Percentiles rank a stretch among this genome's conserved stretches.
phyloP scores from a whole-genome alignment of 2,329 filamentous ascomycete genomes.

The Cercospora sojina region DNA sequence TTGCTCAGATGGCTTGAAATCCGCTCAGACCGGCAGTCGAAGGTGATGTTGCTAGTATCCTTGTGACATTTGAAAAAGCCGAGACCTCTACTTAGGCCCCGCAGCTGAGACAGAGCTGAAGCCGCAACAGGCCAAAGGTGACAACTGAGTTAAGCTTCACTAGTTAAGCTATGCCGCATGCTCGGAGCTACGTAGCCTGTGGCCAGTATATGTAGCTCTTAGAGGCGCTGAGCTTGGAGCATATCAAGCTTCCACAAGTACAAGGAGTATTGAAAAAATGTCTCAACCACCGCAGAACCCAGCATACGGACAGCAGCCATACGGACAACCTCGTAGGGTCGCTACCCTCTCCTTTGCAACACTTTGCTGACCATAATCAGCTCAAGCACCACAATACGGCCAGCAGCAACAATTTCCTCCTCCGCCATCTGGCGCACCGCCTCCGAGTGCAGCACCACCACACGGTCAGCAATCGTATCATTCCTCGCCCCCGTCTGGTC shows the following conservation, averaged over 20 bases:
- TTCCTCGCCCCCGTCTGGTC: constrained; percentile 34
- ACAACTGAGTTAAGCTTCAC: not conserved
- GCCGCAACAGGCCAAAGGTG: not conserved
- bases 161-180: not conserved
- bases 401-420: constrained; percentile 33
- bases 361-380: not conserved
- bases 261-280: not conserved
- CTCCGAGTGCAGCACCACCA: constrained; percentile 28
- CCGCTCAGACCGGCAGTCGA: not conserved
- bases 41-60: not conserved
- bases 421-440: constrained; percentile 28
- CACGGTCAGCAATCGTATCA: not conserved
- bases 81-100: not conserved
- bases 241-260: not conserved
- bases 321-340: not conserved
- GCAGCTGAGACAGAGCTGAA: not conserved
- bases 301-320: not conserved
- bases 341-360: not conserved
- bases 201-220: not conserved
- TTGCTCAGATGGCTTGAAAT: not conserved
- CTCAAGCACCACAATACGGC: constrained; percentile 27
- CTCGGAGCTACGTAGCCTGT: not conserved
- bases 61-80: not conserved
- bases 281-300: not conserved
- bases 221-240: not conserved